These are phyloP conservation scores for Pseudohalonectria lignicola DNA, from an alignment of 2,329 filamentous ascomycete genomes.

Conservation along the genomic window DNA sequence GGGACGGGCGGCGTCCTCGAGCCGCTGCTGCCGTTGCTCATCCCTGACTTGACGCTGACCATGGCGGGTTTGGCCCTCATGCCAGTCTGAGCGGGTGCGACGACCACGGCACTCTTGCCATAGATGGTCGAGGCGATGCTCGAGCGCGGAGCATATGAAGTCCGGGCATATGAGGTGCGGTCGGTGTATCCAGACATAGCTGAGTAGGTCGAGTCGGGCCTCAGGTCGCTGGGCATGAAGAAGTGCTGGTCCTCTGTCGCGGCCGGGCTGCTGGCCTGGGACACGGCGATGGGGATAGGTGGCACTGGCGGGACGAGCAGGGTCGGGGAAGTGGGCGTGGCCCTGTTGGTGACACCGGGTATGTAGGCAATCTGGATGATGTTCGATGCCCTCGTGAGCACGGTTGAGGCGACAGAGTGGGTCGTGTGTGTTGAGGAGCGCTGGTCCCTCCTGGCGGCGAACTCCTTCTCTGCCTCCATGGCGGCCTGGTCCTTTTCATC, in stretches of 20 bases:
- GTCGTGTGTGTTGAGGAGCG: conserved; percentile 77
- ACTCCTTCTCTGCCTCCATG: conserved; percentile 38
- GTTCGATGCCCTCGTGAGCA: conserved; percentile 91
- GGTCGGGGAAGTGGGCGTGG: conserved; percentile 70
- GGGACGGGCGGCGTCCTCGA: conserved; percentile 60
- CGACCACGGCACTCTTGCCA: conserved; percentile 75
- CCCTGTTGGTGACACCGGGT: conserved; percentile 88
- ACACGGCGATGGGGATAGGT: conserved; percentile 65
- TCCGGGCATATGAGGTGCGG: conserved; percentile 48
- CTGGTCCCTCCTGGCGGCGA: conserved; percentile 42
- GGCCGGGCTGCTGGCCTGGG: conserved; percentile 43
- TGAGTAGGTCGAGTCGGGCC: conserved; percentile 76
- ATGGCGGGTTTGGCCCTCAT: conserved; percentile 83
- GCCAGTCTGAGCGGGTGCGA: conserved; percentile 75
- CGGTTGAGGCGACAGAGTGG: conserved; percentile 86
- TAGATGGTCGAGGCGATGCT: conserved; percentile 92
- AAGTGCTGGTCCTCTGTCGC: conserved; percentile 73
- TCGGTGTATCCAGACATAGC: conserved; percentile 55
- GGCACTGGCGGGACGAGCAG: conserved; percentile 85
- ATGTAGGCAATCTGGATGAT: conserved; percentile 99
- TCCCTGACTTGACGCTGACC: conserved; percentile 75
- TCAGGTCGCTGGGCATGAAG: conserved; percentile 82
- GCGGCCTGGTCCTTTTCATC: conserved; percentile 27
- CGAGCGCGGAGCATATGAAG: conserved; percentile 48
- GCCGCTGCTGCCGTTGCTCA: conserved; percentile 41